Evolutionary conservation across 2,329 filamentous ascomycete species (phyloP), one percentile per base, ranked within the genome.

Genomic region (Periconia sp.): DNA sequence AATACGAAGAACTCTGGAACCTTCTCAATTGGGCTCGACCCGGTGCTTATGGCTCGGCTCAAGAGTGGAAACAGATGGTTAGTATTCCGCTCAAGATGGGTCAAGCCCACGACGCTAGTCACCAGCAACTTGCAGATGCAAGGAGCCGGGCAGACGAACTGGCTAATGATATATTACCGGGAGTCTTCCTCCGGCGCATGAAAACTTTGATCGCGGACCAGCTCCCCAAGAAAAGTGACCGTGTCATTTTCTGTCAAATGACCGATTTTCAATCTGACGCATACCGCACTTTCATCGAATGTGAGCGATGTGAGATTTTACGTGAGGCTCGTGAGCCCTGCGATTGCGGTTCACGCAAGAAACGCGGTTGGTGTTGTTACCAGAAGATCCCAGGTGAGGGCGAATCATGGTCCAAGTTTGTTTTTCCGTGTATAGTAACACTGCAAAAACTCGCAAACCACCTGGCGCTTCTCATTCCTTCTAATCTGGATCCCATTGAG

Each of bases 1-100:
- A 91, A 61, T 99, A 99, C 70, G 91, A 97, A 69, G 94, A 99
- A 72, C 81, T 99, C 1, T 99, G 93, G 93, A 95, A 92, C 0
- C 79, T 99, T 0, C 79, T 99, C 2, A 96, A 99, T 70, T 99
- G 94, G 94, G 92, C 92, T 0, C 94, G 95, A 62, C 94, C 94
- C 0, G 93, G 92, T 0, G 76, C 74, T 40, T 82, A 89, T 58
- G 85, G 86, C 0, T 83, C 85, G 0, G 75, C 89, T 10, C 77
- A 82, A 6, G 89, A 90, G 41, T 99, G 94, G 94, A 88, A 86
- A 64, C 80, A 82, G 18, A 85, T 83, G 37, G 91, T 99, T 54
- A 87, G 87, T 49, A 83, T 87, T 19, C 94, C 93, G 0, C 78
- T 99, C 50, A 90, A 89, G 50, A 78, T 92, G 48, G 94, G 94